Evolutionary conservation across 2,329 filamentous ascomycete species (phyloP).

Genomic region (Acephala macrosclerotiorum): DNA sequence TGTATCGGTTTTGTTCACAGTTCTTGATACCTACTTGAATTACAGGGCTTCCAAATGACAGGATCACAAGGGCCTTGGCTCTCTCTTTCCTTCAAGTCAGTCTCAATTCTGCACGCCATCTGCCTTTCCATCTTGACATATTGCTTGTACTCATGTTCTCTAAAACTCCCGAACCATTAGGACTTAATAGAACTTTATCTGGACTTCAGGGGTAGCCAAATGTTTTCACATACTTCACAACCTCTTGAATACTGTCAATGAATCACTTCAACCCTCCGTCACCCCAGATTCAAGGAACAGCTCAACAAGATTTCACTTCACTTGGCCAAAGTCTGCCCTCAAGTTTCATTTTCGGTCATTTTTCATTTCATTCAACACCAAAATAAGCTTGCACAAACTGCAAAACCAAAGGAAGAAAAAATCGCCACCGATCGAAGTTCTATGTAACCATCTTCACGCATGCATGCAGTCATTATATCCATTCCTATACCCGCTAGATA

Average conservation of each 20-base stretch:
- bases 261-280: background rate
- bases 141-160: no score
- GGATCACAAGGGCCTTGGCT: no score
- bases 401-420: slow-evolving; percentile 7
- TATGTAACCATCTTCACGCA: slow-evolving; percentile 7
- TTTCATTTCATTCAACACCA: slow-evolving; percentile 1
- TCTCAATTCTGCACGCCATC: no score
- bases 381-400: background rate
- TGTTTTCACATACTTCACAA: no score
- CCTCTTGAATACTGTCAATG: background rate
- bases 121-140: no score
- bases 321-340: background rate
- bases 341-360: background rate
- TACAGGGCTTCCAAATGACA: background rate
- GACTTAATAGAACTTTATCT: background rate
- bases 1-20: no score
- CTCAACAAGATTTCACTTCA: no score
- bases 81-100: no score
- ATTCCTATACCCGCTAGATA: no score
- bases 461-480: slow-evolving; percentile 8
- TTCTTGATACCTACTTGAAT: no score
- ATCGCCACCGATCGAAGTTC: background rate
- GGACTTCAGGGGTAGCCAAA: no score
- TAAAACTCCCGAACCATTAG: background rate
- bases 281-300: no score